Evolutionary conservation across 2,329 filamentous ascomycete species (phyloP).

Genomic region (Colletotrichum salicis): DNA sequence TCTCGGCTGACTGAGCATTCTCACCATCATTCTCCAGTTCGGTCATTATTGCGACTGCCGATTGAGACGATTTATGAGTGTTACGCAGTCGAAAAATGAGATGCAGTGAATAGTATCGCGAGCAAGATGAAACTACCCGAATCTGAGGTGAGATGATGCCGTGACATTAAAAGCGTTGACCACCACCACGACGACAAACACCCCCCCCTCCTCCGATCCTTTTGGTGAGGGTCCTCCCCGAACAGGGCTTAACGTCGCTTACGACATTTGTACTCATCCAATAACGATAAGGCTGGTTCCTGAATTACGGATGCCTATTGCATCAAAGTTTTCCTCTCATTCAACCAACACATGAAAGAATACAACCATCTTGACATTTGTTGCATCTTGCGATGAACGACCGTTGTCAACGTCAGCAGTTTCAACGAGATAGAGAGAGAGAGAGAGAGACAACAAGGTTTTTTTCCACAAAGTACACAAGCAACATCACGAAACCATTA

Average conservation of each 20-base stretch:
- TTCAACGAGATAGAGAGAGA: too few species aligned
- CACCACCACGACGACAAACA: not conserved
- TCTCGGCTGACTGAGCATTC: not conserved
- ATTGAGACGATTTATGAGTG: not conserved
- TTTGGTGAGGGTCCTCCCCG: slow-evolving; percentile 3
- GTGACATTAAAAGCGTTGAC: not conserved
- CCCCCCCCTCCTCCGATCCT: not conserved
- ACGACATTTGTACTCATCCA: slow-evolving; percentile 3
- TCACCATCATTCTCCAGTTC: not conserved
- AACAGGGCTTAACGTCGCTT: slow-evolving; percentile 29
- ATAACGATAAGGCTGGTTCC: slow-evolving; percentile 1
- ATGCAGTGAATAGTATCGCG: not conserved
- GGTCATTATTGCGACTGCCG: not conserved
- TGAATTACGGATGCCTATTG: not conserved
- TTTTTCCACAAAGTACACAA: not conserved
- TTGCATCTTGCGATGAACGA: not conserved
- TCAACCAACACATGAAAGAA: not conserved
- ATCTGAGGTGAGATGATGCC: not conserved
- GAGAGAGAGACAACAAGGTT: slow-evolving; percentile 11
- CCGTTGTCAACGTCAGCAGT: not conserved
- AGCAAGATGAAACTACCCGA: not conserved
- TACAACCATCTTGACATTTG: not conserved
- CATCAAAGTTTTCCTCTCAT: not conserved
- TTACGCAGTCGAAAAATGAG: too few species aligned
- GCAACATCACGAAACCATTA: slow-evolving; percentile 19